Percentiles rank a stretch among this genome's conserved stretches.
Evolutionary conservation across 768 basidiomycete genomes (phyloP).

Genomic region (Lentinula detonsa): DNA sequence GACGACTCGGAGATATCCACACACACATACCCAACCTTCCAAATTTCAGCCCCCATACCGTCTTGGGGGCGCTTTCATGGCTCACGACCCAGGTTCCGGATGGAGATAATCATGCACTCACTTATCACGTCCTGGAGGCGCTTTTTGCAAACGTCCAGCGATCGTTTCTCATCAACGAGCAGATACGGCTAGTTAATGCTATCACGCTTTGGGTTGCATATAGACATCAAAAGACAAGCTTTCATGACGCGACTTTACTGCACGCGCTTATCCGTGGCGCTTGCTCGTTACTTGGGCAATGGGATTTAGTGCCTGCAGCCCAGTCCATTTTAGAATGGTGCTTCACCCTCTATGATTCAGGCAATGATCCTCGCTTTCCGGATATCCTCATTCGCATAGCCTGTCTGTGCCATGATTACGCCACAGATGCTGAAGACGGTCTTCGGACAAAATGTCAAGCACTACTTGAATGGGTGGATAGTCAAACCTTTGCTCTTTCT

Average conservation of each 20-base stretch:
- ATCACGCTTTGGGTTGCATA: constrained; percentile 71
- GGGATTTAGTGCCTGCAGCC: constrained; percentile 59
- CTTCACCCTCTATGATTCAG: constrained; percentile 42
- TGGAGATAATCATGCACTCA: constrained; percentile 46
- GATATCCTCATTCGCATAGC: constrained; percentile 67
- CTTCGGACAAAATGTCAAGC: constrained; percentile 30
- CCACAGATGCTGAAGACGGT: constrained; percentile 22
- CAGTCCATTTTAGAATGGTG: constrained; percentile 81
- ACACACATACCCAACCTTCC: constrained; percentile 67
- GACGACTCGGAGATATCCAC: constrained; percentile 38
- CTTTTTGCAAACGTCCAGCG: constrained; percentile 62
- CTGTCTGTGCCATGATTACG: constrained; percentile 52
- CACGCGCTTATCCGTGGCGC: constrained; percentile 65
- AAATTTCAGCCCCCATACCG: constrained; percentile 37
- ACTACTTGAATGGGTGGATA: constrained; percentile 61
- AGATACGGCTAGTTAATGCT: constrained; percentile 66
- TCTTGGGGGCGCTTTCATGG: constrained; percentile 59
- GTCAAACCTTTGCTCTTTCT: constrained; percentile 37
- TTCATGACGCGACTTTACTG: constrained; percentile 51
- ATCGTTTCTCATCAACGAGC: constrained; percentile 78
- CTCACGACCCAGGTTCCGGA: constrained; percentile 35
- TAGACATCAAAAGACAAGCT: constrained; percentile 42
- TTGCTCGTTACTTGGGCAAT: constrained; percentile 56
- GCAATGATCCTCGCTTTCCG: constrained; percentile 48
- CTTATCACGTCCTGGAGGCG: constrained; percentile 73